These are phyloP conservation scores for Fusarium protoensiforme DNA, from an alignment of 2,329 filamentous ascomycete genomes.

Conservation along the genomic window DNA sequence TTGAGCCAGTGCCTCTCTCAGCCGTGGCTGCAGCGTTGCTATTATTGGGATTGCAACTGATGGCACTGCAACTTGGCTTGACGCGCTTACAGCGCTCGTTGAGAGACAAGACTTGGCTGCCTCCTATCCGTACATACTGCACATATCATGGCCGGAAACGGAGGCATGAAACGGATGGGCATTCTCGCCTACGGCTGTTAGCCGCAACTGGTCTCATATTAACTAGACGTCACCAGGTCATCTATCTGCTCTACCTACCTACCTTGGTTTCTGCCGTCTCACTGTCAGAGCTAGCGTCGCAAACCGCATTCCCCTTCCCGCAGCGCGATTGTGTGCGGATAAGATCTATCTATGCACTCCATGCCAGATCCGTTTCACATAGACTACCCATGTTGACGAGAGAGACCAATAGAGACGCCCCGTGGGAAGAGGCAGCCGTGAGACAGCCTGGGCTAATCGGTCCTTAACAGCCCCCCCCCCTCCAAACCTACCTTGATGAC, in stretches of 20 bases:
- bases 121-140: background rate
- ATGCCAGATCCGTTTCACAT: slow-evolving; percentile 8
- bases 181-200: slow-evolving; percentile 20
- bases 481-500: background rate
- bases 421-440: background rate
- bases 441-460: slow-evolving; percentile 1
- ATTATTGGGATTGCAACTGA: slow-evolving; percentile 27
- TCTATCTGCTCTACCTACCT: background rate
- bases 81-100: background rate
- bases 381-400: background rate
- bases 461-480: background rate
- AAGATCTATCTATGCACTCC: slow-evolving; percentile 2
- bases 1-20: slow-evolving; percentile 11
- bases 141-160: slow-evolving; percentile 11
- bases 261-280: background rate
- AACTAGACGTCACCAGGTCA: background rate
- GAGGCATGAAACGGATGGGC: slow-evolving; percentile 20
- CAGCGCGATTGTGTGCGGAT: background rate
- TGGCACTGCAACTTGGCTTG: background rate
- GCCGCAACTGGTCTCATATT: slow-evolving; percentile 20
- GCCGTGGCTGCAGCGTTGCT: slow-evolving; percentile 25
- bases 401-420: background rate
- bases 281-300: background rate
- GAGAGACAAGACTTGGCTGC: background rate
- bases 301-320: background rate